Percentiles rank a stretch among this genome's conserved stretches.
phyloP scores from a whole-genome alignment of 345 rosid genomes.

The Eucalyptus curtisii region DNA sequence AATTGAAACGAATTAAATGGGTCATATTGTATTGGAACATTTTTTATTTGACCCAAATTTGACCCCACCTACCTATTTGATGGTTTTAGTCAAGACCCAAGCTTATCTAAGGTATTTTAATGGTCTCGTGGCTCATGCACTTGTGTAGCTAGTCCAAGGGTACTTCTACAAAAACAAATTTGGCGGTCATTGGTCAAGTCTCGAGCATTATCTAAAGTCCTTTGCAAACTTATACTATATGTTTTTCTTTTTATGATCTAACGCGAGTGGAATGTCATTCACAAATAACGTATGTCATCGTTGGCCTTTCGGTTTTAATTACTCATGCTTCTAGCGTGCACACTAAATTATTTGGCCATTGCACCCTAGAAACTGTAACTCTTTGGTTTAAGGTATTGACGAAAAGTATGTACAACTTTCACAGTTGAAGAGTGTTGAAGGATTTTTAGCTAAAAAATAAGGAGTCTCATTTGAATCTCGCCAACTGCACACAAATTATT shows the following conservation, averaged over 20 bases:
- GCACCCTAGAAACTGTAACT: background rate
- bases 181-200: background rate
- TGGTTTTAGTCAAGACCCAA: background rate
- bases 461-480: background rate
- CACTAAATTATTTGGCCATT: background rate
- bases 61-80: no score
- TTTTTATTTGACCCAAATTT: no score
- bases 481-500: background rate
- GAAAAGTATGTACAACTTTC: background rate
- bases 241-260: background rate
- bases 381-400: background rate
- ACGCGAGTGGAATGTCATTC: background rate
- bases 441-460: background rate
- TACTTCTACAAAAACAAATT: no score
- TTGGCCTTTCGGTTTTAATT: background rate
- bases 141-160: background rate
- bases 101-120: background rate
- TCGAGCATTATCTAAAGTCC: background rate
- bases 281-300: background rate
- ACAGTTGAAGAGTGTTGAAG: background rate
- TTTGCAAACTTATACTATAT: background rate
- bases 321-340: background rate
- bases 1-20: no score
- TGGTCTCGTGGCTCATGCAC: background rate
- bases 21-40: no score